These are phyloP conservation scores for Scheffersomyces titani DNA, from an alignment of 1,139 yeast genomes.

Conservation along the genomic window DNA sequence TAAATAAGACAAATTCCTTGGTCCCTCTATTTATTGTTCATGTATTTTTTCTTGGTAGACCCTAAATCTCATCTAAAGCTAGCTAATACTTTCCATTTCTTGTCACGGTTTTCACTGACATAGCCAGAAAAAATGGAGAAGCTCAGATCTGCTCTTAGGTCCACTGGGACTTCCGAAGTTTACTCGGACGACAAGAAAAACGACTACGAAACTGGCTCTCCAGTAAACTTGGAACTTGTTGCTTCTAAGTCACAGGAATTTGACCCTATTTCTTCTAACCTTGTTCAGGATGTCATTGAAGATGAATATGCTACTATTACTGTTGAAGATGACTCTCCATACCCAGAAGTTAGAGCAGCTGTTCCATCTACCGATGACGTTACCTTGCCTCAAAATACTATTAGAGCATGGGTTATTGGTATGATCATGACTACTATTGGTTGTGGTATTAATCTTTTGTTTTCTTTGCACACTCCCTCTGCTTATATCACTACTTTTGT, in stretches of 20 bases:
- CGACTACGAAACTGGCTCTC: conserved; percentile 24
- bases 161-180: not conserved
- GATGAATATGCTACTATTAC: conserved; percentile 47
- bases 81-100: not conserved
- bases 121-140: conserved; percentile 17
- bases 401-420: conserved; percentile 60
- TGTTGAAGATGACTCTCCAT: conserved; percentile 59
- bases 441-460: conserved; percentile 59
- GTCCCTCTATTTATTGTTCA: not conserved
- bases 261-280: conserved; percentile 35
- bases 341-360: conserved; percentile 70
- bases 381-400: conserved; percentile 56
- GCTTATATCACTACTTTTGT: conserved; percentile 56
- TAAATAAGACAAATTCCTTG: not conserved
- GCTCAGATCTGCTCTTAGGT: conserved; percentile 14
- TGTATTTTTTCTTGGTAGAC: not conserved
- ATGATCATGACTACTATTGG: conserved; percentile 59
- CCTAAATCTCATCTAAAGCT: not conserved
- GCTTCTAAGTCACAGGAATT: conserved; percentile 36
- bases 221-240: conserved; percentile 17
- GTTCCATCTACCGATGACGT: conserved; percentile 65
- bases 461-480: conserved; percentile 60
- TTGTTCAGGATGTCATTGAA: conserved; percentile 17
- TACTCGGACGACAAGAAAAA: conserved; percentile 5
- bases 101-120: not conserved